Percentiles rank a stretch among this genome's conserved stretches.
Conservation (phyloP, 1,284 basidiomycete genomes). For the Schizophyllum commune region DNA sequence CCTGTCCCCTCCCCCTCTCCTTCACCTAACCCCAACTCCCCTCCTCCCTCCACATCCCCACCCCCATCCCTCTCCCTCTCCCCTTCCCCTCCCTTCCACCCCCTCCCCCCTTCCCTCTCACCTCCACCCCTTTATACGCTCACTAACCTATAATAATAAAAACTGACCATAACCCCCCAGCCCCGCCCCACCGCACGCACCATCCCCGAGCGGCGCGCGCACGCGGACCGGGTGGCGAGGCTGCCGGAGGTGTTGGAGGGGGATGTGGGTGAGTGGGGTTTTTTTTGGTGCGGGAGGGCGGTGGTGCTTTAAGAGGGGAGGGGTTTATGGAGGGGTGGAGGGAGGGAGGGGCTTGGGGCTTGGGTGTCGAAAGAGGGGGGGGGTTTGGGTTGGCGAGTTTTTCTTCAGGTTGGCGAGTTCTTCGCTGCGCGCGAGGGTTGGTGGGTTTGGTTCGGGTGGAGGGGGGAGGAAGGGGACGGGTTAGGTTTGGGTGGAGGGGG, state of each 20-base stretch:
- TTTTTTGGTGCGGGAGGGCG: not conserved
- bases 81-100: not conserved
- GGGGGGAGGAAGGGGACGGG: not conserved
- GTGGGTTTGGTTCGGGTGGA: constrained; percentile 1
- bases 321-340: not conserved
- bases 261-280: constrained; percentile 48
- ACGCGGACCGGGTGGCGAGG: constrained; percentile 69
- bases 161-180: not conserved
- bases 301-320: not conserved
- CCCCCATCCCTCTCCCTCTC: too few species aligned
- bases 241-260: constrained; percentile 61
- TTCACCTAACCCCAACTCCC: too few species aligned
- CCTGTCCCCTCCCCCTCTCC: not conserved
- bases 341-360: too few species aligned
- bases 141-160: not conserved
- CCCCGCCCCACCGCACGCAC: constrained; percentile 68
- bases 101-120: not conserved
- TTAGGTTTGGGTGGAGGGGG: too few species aligned
- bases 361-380: too few species aligned
- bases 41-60: too few species aligned
- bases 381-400: too few species aligned
- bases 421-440: too few species aligned
- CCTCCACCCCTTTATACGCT: not conserved
- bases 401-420: too few species aligned
- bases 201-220: constrained; percentile 78